These are phyloP conservation scores for Iris macrosiphon DNA, from an alignment of 106 monocot genomes.

Conservation along the genomic window DNA sequence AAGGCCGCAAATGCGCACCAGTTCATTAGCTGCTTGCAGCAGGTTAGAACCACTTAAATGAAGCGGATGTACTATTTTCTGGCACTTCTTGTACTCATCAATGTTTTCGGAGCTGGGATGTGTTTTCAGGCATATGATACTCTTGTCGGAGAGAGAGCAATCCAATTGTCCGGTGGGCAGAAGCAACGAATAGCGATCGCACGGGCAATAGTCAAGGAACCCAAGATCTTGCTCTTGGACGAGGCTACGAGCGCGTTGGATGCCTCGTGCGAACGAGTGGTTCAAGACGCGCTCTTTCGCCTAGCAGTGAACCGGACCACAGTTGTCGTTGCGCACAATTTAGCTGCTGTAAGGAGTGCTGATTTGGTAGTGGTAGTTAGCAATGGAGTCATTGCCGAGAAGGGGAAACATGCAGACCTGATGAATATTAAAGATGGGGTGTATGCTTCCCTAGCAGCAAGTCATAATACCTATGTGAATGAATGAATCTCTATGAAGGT, in stretches of 20 bases:
- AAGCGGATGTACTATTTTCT: no score
- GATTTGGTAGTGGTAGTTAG: conserved; percentile 6
- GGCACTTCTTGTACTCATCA: no score
- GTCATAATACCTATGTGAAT: no score
- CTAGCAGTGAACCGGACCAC: conserved; percentile 1
- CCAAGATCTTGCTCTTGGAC: no score
- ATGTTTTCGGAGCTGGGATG: no score
- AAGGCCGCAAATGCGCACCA: conserved; percentile 12
- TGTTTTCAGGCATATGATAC: conserved; percentile 1
- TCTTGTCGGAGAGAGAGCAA: background rate
- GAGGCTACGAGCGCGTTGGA: no score
- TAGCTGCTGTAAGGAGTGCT: conserved; percentile 8
- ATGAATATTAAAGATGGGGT: no score
- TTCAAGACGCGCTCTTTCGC: background rate
- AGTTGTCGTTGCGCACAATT: background rate
- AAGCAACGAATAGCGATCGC: no score
- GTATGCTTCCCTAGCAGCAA: no score
- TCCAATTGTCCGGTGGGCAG: conserved; percentile 1
- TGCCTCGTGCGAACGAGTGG: background rate
- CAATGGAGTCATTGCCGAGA: background rate
- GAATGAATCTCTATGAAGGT: no score
- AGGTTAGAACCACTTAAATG: background rate
- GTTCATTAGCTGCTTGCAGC: conserved; percentile 14
- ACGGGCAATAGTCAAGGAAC: no score
- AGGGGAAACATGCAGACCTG: no score